Evolutionary conservation across 164 flowering plant species (phyloP).

Genomic region (Hamamelis virginiana): DNA sequence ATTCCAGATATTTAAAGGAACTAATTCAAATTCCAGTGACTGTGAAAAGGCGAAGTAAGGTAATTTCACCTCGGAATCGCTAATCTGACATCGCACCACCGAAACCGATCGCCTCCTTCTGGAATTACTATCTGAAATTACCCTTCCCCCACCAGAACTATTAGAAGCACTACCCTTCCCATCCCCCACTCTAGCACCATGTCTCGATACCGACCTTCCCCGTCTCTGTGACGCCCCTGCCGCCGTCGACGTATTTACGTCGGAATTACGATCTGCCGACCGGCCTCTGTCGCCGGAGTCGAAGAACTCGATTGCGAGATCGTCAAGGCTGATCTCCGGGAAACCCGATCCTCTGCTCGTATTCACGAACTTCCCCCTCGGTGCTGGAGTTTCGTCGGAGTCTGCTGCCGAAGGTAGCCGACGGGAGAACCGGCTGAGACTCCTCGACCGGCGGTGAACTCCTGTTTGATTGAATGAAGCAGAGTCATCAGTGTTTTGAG

Average conservation of each 20-base stretch:
- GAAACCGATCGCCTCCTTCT: constrained; percentile 76
- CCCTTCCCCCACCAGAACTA: constrained; percentile 24
- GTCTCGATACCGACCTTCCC: constrained; percentile 86
- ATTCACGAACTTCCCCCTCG: constrained; percentile 71
- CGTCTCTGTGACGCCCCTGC: constrained; percentile 47
- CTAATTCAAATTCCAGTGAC: neutral
- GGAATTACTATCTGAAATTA: constrained; percentile 25
- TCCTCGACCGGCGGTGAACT: constrained; percentile 61
- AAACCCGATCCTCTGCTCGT: constrained; percentile 71
- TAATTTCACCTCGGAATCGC: constrained; percentile 76
- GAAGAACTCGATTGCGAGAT: constrained; percentile 72
- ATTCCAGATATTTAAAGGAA: neutral
- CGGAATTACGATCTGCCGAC: constrained; percentile 18
- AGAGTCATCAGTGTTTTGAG: constrained; percentile 26
- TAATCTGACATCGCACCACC: constrained; percentile 54
- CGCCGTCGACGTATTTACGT: constrained; percentile 12
- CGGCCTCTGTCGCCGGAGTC: constrained; percentile 38
- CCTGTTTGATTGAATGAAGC: constrained; percentile 32
- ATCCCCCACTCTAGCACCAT: constrained; percentile 16
- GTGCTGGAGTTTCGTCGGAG: constrained; percentile 27
- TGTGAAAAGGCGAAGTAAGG: neutral
- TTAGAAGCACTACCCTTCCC: constrained; percentile 21
- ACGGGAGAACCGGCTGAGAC: constrained; percentile 59
- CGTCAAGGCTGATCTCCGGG: constrained; percentile 84
- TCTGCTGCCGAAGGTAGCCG: constrained; percentile 23